These are phyloP conservation scores for Takashimella tepidaria DNA, from an alignment of 1,284 basidiomycete species.

Conservation along the genomic window DNA sequence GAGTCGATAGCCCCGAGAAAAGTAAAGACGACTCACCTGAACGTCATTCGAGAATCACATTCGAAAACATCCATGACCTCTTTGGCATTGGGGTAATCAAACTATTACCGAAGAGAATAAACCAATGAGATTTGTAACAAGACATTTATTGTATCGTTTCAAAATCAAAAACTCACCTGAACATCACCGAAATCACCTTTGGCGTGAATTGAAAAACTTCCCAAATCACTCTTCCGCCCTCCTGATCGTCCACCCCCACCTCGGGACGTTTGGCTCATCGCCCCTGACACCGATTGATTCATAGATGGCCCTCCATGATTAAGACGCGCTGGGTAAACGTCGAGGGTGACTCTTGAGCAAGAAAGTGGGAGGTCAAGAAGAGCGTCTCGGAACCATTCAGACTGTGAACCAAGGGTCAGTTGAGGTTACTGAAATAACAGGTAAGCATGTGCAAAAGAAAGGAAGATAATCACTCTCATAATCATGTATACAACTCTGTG, in stretches of 20 bases:
- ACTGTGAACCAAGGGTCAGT: slow-evolving; percentile 49
- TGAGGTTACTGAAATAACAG: not conserved
- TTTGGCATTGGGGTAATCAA: slow-evolving; percentile 86
- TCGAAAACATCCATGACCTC: slow-evolving; percentile 86
- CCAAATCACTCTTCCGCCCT: slow-evolving; percentile 33
- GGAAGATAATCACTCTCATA: slow-evolving; percentile 59
- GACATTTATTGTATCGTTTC: not conserved
- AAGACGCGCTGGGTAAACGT: slow-evolving; percentile 59
- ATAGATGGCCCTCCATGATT: no score
- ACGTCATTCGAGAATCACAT: slow-evolving; percentile 62
- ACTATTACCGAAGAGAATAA: slow-evolving; percentile 51
- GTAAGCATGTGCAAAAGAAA: not conserved
- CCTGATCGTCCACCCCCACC: slow-evolving; percentile 6
- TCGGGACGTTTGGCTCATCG: slow-evolving; percentile 15
- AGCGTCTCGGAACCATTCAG: slow-evolving; percentile 85
- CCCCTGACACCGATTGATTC: slow-evolving; percentile 30
- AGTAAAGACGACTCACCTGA: slow-evolving; percentile 56
- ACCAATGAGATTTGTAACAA: no score
- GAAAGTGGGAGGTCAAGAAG: slow-evolving; percentile 82
- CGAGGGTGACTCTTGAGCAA: slow-evolving; percentile 73
- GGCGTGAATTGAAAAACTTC: slow-evolving; percentile 70
- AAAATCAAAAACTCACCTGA: slow-evolving; percentile 55
- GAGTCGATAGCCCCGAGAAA: not conserved
- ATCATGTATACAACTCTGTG: slow-evolving; percentile 72
- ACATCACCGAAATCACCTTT: slow-evolving; percentile 74